Evolutionary conservation across 371 early-diverging fungal genomes (phyloP), one percentile per base, ranked within the genome.

Genomic region (Lichtheimia ornata): DNA sequence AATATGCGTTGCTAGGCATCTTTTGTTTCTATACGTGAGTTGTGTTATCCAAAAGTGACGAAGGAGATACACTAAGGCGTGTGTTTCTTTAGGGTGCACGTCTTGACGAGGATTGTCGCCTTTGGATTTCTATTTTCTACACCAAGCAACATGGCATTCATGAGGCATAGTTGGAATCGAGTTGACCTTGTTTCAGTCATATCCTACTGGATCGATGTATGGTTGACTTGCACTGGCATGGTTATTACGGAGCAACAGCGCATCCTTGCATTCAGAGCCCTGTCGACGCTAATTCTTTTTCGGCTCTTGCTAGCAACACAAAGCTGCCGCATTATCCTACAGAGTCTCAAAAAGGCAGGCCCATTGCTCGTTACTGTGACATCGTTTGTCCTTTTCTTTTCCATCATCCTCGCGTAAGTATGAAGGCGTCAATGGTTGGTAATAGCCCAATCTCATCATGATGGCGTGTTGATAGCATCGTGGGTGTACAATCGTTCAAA

Each of bases 131-230:
- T 85, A 17, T 58, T 82, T 40, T 77, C 83, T 52, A 64, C 80
- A 44, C 57, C n/a, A 40, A 40, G 54, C 7, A 59, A 58, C 35
- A 40, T n/a, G 2, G 83, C 88, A 0, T 88, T 76, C 52, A 69
- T 88, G 14, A 71, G 88, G n/a, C 88, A 88, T 51, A 82, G 84
- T 51, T 88, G 84, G 84, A 87, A 87, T 54, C 73, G 88, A n/a
- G 73, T 88, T 18, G 88, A 88, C 55, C 72, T 87, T 51, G 35
- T 87, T 13, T 78, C 87, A 0, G 77, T 88, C 0, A n/a, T 82
- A 0, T 69, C 74, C 5, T 88, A 77, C 70, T 88, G 87, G 87
- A 71, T 88, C 49, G 83, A 86, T 58, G 63, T 87, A 24, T 56
- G 50, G 24, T 59, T 88, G 14, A 61, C 77, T 42, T 43, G 80